phyloP scores from a whole-genome alignment of 805 yeast genomes.

The Kuraishia borneana region DNA sequence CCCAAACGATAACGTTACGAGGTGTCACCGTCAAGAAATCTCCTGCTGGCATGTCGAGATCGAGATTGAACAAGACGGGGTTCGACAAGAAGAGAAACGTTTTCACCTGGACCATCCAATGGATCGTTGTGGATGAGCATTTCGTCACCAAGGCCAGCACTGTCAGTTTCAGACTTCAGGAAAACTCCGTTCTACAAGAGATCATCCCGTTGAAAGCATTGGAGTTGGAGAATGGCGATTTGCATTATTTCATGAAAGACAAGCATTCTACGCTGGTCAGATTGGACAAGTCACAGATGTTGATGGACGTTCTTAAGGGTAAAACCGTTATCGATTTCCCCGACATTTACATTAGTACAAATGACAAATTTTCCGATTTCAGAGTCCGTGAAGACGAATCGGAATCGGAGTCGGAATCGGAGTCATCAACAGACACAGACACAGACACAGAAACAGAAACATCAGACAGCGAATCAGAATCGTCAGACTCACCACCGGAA shows the following conservation, averaged over 20 bases:
- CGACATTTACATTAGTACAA: conserved; percentile 34
- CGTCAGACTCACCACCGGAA: conserved; percentile 13
- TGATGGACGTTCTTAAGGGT: conserved; percentile 42
- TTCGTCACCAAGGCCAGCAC: conserved; percentile 7
- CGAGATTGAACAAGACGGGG: conserved; percentile 51
- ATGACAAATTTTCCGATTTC: background rate
- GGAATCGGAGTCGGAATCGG: conserved; percentile 1
- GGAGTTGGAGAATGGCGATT: conserved; percentile 1
- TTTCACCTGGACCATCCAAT: conserved; percentile 76
- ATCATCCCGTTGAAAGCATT: conserved; percentile 26
- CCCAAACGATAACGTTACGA: conserved; percentile 28
- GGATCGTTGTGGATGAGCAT: conserved; percentile 33
- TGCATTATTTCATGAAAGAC: conserved; percentile 1
- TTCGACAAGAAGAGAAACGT: conserved; percentile 52
- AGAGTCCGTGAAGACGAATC: background rate
- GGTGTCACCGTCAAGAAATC: conserved; percentile 55
- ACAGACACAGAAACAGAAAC: background rate
- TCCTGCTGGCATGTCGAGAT: conserved; percentile 69
- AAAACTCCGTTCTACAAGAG: conserved; percentile 20
- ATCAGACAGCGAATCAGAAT: background rate
- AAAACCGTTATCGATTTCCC: conserved; percentile 71
- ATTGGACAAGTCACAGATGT: conserved; percentile 19
- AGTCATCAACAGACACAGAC: background rate
- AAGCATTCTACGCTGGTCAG: conserved; percentile 20
- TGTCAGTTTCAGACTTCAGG: conserved; percentile 30